These are phyloP conservation scores for Blastobotrys apis DNA, from an alignment of 1,139 yeast species.

Conservation along the genomic window DNA sequence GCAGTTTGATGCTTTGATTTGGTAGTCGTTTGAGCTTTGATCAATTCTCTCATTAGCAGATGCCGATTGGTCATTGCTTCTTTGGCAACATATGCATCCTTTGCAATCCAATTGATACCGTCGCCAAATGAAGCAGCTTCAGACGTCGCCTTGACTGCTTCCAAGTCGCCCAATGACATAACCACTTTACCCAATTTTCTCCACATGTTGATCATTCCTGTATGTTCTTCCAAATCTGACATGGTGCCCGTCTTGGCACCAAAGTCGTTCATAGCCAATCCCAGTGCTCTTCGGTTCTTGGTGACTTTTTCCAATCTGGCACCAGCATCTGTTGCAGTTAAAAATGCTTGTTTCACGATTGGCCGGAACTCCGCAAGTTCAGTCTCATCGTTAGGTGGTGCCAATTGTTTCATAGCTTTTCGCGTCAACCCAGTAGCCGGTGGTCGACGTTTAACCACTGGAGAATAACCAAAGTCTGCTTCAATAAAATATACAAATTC, in stretches of 20 bases:
- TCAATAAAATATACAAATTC: slow-evolving; percentile 87
- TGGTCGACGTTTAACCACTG: slow-evolving; percentile 44
- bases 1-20: slow-evolving; percentile 69
- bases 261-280: slow-evolving; percentile 57
- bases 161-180: slow-evolving; percentile 69
- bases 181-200: slow-evolving; percentile 66
- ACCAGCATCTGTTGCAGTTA: slow-evolving; percentile 53
- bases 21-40: slow-evolving; percentile 73
- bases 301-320: slow-evolving; percentile 52
- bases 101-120: slow-evolving; percentile 57
- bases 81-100: slow-evolving; percentile 82
- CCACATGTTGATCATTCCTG: slow-evolving; percentile 80
- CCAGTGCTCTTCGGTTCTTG: slow-evolving; percentile 52
- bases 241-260: slow-evolving; percentile 53
- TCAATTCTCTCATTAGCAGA: slow-evolving; percentile 80
- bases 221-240: slow-evolving; percentile 49
- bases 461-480: slow-evolving; percentile 66
- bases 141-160: slow-evolving; percentile 65
- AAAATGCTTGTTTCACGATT: slow-evolving; percentile 70
- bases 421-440: slow-evolving; percentile 80
- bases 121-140: slow-evolving; percentile 78
- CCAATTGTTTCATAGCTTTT: slow-evolving; percentile 84
- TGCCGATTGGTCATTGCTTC: slow-evolving; percentile 93
- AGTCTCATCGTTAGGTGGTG: slow-evolving; percentile 84
- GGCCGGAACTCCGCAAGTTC: slow-evolving; percentile 87